Evolutionary conservation across 345 rosid species (phyloP).

Genomic region (Lumnitzera racemosa): DNA sequence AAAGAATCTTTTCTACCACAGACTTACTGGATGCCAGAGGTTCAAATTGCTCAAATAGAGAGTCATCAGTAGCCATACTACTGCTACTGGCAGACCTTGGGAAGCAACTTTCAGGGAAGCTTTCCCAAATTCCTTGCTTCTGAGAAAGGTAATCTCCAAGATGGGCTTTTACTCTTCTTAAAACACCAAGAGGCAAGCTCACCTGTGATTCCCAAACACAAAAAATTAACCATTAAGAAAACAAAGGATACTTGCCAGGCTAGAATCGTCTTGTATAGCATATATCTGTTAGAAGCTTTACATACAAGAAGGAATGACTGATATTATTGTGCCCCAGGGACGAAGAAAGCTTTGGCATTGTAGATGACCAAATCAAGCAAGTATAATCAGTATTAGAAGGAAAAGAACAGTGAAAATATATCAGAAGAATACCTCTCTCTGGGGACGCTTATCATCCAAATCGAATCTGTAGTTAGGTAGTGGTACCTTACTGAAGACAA

Average conservation of each 20-base stretch:
- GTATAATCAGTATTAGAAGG: neutral
- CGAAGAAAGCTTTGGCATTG: no score
- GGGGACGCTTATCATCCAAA: conserved; percentile 85
- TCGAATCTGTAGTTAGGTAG: conserved; percentile 96
- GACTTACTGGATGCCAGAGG: conserved; percentile 38
- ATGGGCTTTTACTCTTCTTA: conserved; percentile 51
- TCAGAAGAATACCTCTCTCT: conserved; percentile 63
- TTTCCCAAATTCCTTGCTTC: conserved; percentile 34
- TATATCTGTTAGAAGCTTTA: no score
- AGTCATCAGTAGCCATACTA: conserved; percentile 58
- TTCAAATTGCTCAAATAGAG: conserved; percentile 61
- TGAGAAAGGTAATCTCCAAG: conserved; percentile 55
- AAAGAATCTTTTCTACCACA: conserved; percentile 43
- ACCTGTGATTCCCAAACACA: conserved; percentile 36
- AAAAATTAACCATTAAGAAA: conserved; percentile 4
- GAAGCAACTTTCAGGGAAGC: conserved; percentile 30
- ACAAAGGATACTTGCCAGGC: neutral
- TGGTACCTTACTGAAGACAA: conserved; percentile 81
- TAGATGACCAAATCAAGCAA: neutral
- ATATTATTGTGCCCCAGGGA: no score
- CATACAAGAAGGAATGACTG: no score
- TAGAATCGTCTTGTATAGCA: no score
- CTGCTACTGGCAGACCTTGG: conserved; percentile 57
- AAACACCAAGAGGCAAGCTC: conserved; percentile 44
- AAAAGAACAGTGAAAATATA: neutral